Evolutionary conservation across 768 basidiomycete species (phyloP), one percentile per base, ranked within the genome.

Genomic region (Gymnopilus dilepis): DNA sequence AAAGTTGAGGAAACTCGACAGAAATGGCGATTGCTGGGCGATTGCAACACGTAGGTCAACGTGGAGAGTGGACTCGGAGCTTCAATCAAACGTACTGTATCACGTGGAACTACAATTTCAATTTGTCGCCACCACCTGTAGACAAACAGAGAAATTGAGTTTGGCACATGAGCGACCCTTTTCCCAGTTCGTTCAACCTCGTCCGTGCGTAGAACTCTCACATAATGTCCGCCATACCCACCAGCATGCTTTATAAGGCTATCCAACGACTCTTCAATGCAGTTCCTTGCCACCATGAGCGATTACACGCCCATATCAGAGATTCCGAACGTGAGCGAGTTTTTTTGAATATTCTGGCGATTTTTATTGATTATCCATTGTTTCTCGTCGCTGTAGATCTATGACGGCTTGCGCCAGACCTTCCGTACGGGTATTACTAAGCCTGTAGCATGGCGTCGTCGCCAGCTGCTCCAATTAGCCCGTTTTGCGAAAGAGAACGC

Each of bases 381-480:
- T 30, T 8, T 22, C 33, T 12, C 47, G 40, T 30, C 21, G 9
- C 7, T 13, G 3, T 34, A 80, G 79, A 77, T 78, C 48, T 70
- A 72, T 26, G 66, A 71, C 5, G 64, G 65, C 1, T 65, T 90
- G 6, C 74, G 72, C 6, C 69, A 73, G 33, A 83, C 82, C 5
- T 91, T 90, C 74, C 72, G 72, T n/a, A 65, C 77, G 0, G 84
- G 86, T 3, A 65, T 76, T 38, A 82, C 86, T 0, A 78, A 76
- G n/a, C 74, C 85, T 2, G 65, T 91, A 38, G 72, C 74, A 60
- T 92, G 84, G 81, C 82, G 91, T 15, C 82, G 83, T 56, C 79
- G 83, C 47, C 91, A 93, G 64, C 79, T 92, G 42, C 76, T 78
- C 43, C 86, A 87, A 64, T 78, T 92, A 31, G 86, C 84, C 24